These are phyloP conservation scores for Candida odintsovae DNA, from an alignment of 805 yeast genomes.

Conservation along the genomic window DNA sequence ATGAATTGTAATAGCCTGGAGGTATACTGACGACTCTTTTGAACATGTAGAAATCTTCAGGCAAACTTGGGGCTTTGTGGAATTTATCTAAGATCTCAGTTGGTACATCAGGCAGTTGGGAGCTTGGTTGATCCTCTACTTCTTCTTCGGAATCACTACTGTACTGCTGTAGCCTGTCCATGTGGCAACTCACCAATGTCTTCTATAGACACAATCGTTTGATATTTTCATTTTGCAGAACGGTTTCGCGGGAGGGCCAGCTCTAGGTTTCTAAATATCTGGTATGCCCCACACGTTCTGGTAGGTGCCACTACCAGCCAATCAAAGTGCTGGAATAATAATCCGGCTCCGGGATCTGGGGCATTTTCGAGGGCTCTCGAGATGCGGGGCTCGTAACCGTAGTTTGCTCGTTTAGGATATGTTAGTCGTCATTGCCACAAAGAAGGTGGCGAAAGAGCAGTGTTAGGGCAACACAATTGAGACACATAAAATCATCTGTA, in stretches of 20 bases:
- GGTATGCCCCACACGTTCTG: too few relatives aligned
- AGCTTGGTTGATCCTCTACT: neutral
- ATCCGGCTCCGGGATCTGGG: neutral
- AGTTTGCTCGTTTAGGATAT: too few relatives aligned
- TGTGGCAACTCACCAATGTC: neutral
- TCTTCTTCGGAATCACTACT: neutral
- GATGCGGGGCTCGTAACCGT: neutral
- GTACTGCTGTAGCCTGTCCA: neutral
- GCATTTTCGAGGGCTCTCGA: neutral
- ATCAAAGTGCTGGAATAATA: neutral
- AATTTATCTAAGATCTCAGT: slow-evolving; percentile 8
- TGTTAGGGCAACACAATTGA: too few relatives aligned
- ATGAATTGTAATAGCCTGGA: slow-evolving; percentile 4
- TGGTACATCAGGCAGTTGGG: slow-evolving; percentile 1
- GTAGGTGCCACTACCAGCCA: neutral
- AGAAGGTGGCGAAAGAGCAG: neutral
- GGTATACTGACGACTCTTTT: slow-evolving; percentile 6
- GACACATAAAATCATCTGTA: too few relatives aligned
- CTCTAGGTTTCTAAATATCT: neutral
- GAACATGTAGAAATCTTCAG: slow-evolving; percentile 9
- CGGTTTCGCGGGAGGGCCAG: neutral
- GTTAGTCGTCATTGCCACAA: neutral
- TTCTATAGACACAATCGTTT: too few relatives aligned
- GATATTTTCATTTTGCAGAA: neutral
- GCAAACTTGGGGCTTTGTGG: slow-evolving; percentile 8